A percentile compares a stretch with the other conserved stretches of the same genome.
Evolutionary conservation across 495 filamentous ascomycete genomes (phyloP).

Genomic region (Jackrogersella multiformis): DNA sequence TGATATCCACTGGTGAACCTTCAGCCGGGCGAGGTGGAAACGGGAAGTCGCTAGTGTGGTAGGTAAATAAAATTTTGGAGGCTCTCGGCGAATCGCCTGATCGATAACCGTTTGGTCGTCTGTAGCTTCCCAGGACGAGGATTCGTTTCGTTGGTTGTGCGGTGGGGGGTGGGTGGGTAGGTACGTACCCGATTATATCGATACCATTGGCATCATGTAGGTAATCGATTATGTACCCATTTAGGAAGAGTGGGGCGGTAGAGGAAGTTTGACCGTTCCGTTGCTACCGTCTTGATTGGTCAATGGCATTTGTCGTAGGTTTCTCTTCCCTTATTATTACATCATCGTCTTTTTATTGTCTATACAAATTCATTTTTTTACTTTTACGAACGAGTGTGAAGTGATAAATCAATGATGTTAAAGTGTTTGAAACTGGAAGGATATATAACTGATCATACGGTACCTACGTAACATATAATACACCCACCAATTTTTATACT

Average conservation of each 20-base stretch:
- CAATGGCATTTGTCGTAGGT: background rate
- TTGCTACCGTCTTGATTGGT: constrained; percentile 1
- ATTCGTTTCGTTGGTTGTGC: no score
- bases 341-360: no score
- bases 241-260: background rate
- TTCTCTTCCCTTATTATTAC: background rate
- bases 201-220: no score
- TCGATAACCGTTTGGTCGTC: constrained; percentile 4
- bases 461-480: no score
- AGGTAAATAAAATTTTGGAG: constrained; percentile 27
- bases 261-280: constrained; percentile 1
- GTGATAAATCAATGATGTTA: no score
- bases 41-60: background rate
- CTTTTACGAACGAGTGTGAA: no score
- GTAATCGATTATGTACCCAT: no score
- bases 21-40: constrained; percentile 1
- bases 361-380: no score
- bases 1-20: no score
- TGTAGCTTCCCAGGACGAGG: constrained; percentile 6
- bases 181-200: background rate
- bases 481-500: no score
- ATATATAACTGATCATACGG: no score
- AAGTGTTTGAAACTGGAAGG: no score
- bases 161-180: background rate
- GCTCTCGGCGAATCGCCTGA: constrained; percentile 17